These are phyloP conservation scores for Melocanna baccifera DNA, from an alignment of 176 grass and related monocot species.

Conservation along the genomic window DNA sequence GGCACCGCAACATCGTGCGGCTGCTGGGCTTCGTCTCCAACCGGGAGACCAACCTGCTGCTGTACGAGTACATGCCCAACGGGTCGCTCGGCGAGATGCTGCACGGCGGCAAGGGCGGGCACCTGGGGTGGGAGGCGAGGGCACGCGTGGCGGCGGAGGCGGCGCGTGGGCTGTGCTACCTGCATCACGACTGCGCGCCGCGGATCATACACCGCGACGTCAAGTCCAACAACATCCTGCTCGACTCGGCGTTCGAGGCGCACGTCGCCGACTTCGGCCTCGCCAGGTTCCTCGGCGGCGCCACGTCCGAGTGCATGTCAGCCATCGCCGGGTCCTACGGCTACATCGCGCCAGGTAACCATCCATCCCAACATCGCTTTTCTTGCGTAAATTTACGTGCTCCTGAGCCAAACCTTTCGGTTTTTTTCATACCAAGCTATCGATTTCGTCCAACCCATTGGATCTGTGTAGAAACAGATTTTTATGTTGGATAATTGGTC, in stretches of 20 bases:
- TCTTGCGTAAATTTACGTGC: not conserved
- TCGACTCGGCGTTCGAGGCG: constrained; percentile 69
- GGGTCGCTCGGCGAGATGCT: constrained; percentile 82
- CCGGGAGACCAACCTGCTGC: constrained; percentile 80
- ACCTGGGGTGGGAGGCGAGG: constrained; percentile 64
- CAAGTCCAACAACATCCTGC: constrained; percentile 94
- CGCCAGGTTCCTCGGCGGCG: constrained; percentile 73
- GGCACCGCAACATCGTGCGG: constrained; percentile 86
- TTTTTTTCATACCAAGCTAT: not conserved
- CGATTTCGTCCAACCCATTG: not conserved
- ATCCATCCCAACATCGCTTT: not conserved
- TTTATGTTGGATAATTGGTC: no score
- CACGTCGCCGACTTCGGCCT: constrained; percentile 96
- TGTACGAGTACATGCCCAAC: constrained; percentile 94
- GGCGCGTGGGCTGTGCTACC: constrained; percentile 76
- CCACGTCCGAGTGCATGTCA: constrained; percentile 74
- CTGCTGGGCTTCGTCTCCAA: constrained; percentile 77
- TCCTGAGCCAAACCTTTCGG: not conserved
- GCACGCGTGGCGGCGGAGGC: constrained; percentile 66
- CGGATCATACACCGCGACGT: constrained; percentile 82
- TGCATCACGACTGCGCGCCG: constrained; percentile 87
- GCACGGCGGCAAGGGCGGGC: constrained; percentile 65
- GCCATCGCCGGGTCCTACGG: constrained; percentile 88
- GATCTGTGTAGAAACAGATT: not conserved
- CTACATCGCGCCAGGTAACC: constrained; percentile 90